These are phyloP conservation scores for Pythium folliculosum DNA, from an alignment of 352 stramenopile species.

Conservation along the genomic window DNA sequence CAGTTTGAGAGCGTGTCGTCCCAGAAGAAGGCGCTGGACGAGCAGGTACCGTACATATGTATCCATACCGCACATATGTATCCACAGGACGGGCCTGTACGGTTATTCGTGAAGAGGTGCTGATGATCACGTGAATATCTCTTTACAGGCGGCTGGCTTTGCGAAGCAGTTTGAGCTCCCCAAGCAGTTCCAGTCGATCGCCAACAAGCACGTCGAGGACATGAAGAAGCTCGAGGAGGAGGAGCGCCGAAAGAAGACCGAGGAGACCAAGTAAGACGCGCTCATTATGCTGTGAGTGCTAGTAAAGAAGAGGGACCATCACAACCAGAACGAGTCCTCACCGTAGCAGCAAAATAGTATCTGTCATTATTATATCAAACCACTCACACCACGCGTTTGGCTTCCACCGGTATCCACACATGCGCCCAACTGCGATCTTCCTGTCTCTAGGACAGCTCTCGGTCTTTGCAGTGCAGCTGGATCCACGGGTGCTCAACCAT, in stretches of 20 bases:
- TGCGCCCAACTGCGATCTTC: not conserved
- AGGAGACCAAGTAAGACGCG: not conserved
- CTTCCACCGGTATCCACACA: not conserved
- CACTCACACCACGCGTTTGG: not conserved
- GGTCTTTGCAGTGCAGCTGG: constrained; percentile 59
- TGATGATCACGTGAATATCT: not conserved
- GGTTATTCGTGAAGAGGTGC: not conserved
- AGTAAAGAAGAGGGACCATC: too few species aligned
- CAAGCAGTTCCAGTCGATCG: constrained; percentile 69
- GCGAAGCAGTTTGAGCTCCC: constrained; percentile 78
- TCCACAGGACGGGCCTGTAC: too few species aligned
- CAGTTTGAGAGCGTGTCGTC: constrained; percentile 51
- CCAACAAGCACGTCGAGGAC: constrained; percentile 47
- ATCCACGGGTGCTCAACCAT: constrained; percentile 97
- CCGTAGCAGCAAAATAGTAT: not conserved
- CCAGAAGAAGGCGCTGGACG: constrained; percentile 70
- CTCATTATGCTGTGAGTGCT: not conserved
- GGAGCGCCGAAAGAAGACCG: constrained; percentile 21
- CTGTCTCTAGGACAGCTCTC: constrained; percentile 10
- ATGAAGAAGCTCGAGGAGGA: constrained; percentile 32
- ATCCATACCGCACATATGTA: too few species aligned
- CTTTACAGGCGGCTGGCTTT: constrained; percentile 54
- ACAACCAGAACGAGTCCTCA: not conserved
- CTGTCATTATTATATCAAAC: constrained; percentile 18
- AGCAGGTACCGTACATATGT: constrained; percentile 37